A percentile compares a stretch with the other conserved stretches of the same genome.
Conservation (phyloP, 2,329 filamentous ascomycete genomes). For the Escovopsis weberi region DNA sequence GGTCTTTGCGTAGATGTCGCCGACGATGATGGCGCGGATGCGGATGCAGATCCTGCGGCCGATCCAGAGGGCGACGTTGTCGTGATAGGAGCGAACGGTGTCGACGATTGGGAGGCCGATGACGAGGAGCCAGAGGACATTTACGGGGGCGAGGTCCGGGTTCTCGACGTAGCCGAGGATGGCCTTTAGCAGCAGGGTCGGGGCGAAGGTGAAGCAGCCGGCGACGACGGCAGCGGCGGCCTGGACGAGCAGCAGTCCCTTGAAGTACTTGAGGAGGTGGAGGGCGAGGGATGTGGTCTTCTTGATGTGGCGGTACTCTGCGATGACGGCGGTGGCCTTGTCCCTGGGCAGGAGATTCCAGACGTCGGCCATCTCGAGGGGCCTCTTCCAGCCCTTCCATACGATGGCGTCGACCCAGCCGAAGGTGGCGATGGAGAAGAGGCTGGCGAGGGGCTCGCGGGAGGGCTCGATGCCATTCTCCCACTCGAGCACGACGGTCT, state of each 20-base stretch:
- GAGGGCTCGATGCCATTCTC: slow-evolving; percentile 81
- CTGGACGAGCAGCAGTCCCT: slow-evolving; percentile 58
- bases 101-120: slow-evolving; percentile 78
- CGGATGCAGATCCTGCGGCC: slow-evolving; percentile 90
- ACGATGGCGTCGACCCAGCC: slow-evolving; percentile 83
- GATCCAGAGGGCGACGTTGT: slow-evolving; percentile 81
- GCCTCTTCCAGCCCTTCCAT: slow-evolving; percentile 73
- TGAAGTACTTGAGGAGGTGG: slow-evolving; percentile 78
- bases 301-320: slow-evolving; percentile 72
- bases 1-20: slow-evolving; percentile 94
- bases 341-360: slow-evolving; percentile 86
- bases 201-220: slow-evolving; percentile 76
- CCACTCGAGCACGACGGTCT: slow-evolving; percentile 73
- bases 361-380: slow-evolving; percentile 69
- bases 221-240: slow-evolving; percentile 66
- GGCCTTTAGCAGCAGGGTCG: slow-evolving; percentile 76
- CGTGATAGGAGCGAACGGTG: slow-evolving; percentile 64
- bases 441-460: slow-evolving; percentile 70
- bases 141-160: slow-evolving; percentile 58
- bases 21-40: slow-evolving; percentile 85
- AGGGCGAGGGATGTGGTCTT: slow-evolving; percentile 66
- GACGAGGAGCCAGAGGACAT: slow-evolving; percentile 92
- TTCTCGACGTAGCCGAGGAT: slow-evolving; percentile 92
- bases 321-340: slow-evolving; percentile 68
- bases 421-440: slow-evolving; percentile 80